Conservation (phyloP, 1,139 yeast species). For the Geotrichum restrictum region DNA sequence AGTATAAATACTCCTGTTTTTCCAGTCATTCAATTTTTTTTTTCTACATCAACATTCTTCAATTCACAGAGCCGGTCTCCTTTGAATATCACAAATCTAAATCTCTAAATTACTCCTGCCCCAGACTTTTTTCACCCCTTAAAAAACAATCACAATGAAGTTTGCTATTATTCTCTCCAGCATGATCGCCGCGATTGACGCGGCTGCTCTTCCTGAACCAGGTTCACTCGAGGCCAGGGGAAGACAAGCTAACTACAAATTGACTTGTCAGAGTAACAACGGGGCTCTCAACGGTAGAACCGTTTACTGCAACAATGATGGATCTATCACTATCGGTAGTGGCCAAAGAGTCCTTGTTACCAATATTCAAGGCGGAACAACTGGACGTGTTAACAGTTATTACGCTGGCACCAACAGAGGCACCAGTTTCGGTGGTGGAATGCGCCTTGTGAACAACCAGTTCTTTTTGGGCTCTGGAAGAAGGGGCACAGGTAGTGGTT, state of each 20-base stretch:
- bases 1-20: too few relatives aligned
- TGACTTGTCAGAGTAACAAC: background rate
- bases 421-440: background rate
- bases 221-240: background rate
- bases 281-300: background rate
- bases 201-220: slow-evolving; percentile 3
- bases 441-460: background rate
- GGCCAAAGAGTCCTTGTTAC: slow-evolving; percentile 2
- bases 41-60: too few relatives aligned
- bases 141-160: slow-evolving; percentile 1
- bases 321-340: background rate
- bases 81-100: too few relatives aligned
- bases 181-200: slow-evolving; percentile 1
- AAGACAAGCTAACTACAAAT: background rate
- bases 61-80: too few relatives aligned
- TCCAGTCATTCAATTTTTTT: too few relatives aligned
- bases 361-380: background rate
- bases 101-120: too few relatives aligned
- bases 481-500: background rate
- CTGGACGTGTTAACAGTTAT: background rate
- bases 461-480: background rate
- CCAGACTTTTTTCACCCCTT: too few relatives aligned
- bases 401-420: slow-evolving; percentile 5
- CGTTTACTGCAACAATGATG: slow-evolving; percentile 1
- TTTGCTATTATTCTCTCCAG: background rate